Base-by-base conservation (phyloP, 176 grass and related monocot species). In the Cocos nucifera region DNA sequence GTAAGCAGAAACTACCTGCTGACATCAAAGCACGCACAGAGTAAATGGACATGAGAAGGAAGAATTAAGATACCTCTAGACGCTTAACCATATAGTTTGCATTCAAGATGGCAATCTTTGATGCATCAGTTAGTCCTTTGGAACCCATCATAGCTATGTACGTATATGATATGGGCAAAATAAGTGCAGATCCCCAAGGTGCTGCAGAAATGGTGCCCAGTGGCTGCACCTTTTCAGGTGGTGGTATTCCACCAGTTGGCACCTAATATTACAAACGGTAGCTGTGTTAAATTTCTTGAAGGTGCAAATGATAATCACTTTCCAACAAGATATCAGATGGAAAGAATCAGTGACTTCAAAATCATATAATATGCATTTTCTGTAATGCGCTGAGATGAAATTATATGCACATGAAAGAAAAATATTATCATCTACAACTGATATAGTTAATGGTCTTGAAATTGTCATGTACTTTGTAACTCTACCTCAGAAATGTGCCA, bases 141-240 rank as follows among this genome's bases (percentile, higher is more conserved):
- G 84, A 92, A 35, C 94, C 94, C 94, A 98, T 98, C 94, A 98
- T 93, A 51, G 94, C 94, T 67, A 98, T 98, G 67, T 98, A 98
- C 64, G 94, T 81, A 53, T 93, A 98, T 5, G 94, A 98, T 66
- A 98, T 98, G 59, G 94, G 85, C 58, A 98, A 69, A 89, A 98
- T 98, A 51, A 98, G 83, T 54, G 94, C 94, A 79, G 94, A 98
- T 69, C 94, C 94, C 94, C 94, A 98, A 65, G 94, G 94, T 62
- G 94, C 94, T 73, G 88, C 88, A 49, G 94, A 71, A 64, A 98
- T 98, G 39, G 94, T 89, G 67, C 94, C 94, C n/a, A 98, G 82
- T 19, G 94, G 88, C 19, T 86, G 78, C 23, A 77, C 83, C 67
- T 86, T 89, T 72, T 98, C 94, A 20, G 88, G 82, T 15, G 86